Evolutionary conservation across 2,329 filamentous ascomycete genomes (phyloP).

Genomic region (Aspergillus sp.): DNA sequence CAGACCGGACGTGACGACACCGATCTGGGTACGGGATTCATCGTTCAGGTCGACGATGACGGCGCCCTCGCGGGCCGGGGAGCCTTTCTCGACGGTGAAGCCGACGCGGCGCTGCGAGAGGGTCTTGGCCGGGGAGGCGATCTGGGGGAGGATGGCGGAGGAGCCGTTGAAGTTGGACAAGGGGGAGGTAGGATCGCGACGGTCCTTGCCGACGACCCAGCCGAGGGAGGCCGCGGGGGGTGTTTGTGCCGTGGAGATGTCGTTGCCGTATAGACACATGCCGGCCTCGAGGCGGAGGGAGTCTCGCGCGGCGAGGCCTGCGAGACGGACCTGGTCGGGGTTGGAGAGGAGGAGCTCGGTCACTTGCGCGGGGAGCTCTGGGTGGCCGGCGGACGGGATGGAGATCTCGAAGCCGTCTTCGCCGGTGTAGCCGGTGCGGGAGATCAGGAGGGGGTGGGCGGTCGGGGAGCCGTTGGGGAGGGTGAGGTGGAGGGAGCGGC

Average conservation of each 20-base stretch:
- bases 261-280: slow-evolving; percentile 99
- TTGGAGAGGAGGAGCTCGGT: slow-evolving; percentile 68
- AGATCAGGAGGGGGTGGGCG: slow-evolving; percentile 66
- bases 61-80: slow-evolving; percentile 86
- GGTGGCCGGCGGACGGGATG: slow-evolving; percentile 65
- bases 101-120: slow-evolving; percentile 75
- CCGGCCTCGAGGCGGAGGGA: slow-evolving; percentile 91
- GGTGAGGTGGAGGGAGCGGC: slow-evolving; percentile 64
- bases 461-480: slow-evolving; percentile 54
- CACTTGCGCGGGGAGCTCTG: slow-evolving; percentile 48
- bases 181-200: slow-evolving; percentile 57
- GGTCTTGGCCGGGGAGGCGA: slow-evolving; percentile 56
- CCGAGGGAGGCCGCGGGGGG: slow-evolving; percentile 65
- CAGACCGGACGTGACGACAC: slow-evolving; percentile 82
- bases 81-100: slow-evolving; percentile 72
- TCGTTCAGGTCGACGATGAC: slow-evolving; percentile 64
- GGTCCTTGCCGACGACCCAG: slow-evolving; percentile 84
- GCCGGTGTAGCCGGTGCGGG: slow-evolving; percentile 90
- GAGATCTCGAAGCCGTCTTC: slow-evolving; percentile 98
- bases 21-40: slow-evolving; percentile 64
- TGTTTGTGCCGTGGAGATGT: slow-evolving; percentile 77
- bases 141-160: slow-evolving; percentile 72
- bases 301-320: slow-evolving; percentile 87
- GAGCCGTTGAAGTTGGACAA: slow-evolving; percentile 76
- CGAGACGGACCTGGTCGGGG: slow-evolving; percentile 70